Conservation (phyloP, 2,329 filamentous ascomycete genomes). For the Exophiala aquamarina region DNA sequence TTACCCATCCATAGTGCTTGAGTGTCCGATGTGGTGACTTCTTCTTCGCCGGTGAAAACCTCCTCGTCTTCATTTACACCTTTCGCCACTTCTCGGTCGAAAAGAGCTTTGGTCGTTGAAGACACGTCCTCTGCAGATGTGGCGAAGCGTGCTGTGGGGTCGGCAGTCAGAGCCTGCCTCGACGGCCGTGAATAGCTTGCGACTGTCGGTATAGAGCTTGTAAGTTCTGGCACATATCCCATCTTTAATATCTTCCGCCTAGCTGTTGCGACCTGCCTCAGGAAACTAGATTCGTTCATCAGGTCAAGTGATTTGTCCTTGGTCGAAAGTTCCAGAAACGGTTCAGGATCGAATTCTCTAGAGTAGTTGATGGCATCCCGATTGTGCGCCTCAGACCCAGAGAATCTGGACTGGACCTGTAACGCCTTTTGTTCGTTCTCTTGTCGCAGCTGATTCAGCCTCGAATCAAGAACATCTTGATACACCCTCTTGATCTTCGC, state of each 20-base stretch:
- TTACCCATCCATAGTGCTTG: conserved; percentile 67
- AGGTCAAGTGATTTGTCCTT: conserved; percentile 64
- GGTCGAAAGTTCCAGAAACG: conserved; percentile 61
- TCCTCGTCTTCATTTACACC: conserved; percentile 93
- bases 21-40: conserved; percentile 56
- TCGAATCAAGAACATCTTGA: conserved; percentile 69
- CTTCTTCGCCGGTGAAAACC: conserved; percentile 88
- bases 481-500: conserved; percentile 78
- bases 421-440: conserved; percentile 68
- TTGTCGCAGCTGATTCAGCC: conserved; percentile 64
- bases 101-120: conserved; percentile 73
- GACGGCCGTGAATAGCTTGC: conserved; percentile 3
- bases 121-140: conserved; percentile 14
- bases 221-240: conserved; percentile 65
- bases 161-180: conserved; percentile 23
- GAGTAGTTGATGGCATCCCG: conserved; percentile 36
- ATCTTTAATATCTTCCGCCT: conserved; percentile 63
- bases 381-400: conserved; percentile 30
- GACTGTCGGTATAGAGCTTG: conserved; percentile 39
- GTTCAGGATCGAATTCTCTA: conserved; percentile 61
- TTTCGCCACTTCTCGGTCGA: conserved; percentile 87
- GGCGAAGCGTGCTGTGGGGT: conserved; percentile 31
- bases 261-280: conserved; percentile 57
- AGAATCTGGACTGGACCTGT: conserved; percentile 21
- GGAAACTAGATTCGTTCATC: conserved; percentile 55